Base-by-base conservation (phyloP, 768 basidiomycete species). In the Termitomyces sp. region DNA sequence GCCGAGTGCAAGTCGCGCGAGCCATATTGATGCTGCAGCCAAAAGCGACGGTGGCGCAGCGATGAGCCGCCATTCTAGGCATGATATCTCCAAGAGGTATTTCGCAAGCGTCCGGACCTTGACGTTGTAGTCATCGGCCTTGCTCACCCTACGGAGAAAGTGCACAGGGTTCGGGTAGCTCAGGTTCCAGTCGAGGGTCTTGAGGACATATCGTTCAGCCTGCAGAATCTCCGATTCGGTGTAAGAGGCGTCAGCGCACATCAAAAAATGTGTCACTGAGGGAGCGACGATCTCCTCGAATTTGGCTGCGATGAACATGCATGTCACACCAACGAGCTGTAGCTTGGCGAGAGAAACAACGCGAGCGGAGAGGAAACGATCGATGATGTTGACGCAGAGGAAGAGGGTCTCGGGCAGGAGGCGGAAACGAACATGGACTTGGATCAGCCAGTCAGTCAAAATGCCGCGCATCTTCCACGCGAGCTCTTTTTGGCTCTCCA, bases 391-490 rank as follows among this genome's bases (percentile, higher is more conserved):
- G 65, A 93, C 83, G 65, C 88, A 88, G 56, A 98, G 83, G 78
- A 97, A 98, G 45, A 98, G 85, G 0, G 97, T 98, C 75, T 99
- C 96, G 2, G 95, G 90, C 8, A 95, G 81, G 12, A 98, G 82
- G 62, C 89, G 87, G 81, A 96, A 98, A 62, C 93, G 90, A 63
- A 85, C 83, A 71, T 98, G 97, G 22, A 98, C 88, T 74, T 95
- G 94, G 63, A 98, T 89, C 60, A 98, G 79, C 95, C 95, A 98
- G 76, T 98, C 96, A 58, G 90, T 88, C 27, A 98, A 82, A 62
- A 98, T 91, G 7, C 90, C 89, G 9, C 96, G 91, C 91, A 96
- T 96, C 62, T 91, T 89, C 96, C 96, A 98, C 1, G 91, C 89
- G 42, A 99, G 82, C 63, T 98, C 93, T 65, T 88, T 89, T 73